phyloP scores from a whole-genome alignment of 345 rosid genomes.

The Xanthoceras sorbifolium region DNA sequence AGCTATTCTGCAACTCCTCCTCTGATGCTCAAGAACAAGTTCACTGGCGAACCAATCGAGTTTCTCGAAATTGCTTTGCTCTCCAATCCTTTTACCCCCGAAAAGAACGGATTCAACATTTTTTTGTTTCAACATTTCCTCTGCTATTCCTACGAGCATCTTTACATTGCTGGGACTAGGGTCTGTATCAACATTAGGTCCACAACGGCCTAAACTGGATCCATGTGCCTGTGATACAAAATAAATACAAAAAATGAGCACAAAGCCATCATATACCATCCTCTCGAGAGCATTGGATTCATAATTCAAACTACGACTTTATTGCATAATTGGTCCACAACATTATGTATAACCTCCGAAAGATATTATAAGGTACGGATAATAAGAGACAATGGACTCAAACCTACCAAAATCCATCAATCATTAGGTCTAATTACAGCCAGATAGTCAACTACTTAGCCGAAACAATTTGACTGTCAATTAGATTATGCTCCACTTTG shows the following conservation, averaged over 20 bases:
- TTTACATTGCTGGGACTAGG: conserved; percentile 70
- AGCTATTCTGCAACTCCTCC: conserved; percentile 88
- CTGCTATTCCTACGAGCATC: conserved; percentile 68
- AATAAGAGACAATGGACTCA: neutral
- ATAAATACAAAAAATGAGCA: conserved; percentile 1
- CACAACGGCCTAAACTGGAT: conserved; percentile 65
- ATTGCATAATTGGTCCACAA: conserved; percentile 1
- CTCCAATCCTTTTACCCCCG: conserved; percentile 80
- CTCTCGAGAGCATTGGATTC: neutral
- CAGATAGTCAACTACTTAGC: neutral
- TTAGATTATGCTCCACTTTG: neutral
- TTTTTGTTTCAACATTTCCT: conserved; percentile 95
- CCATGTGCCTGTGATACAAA: conserved; percentile 68
- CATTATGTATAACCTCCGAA: neutral
- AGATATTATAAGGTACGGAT: neutral
- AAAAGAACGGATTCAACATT: conserved; percentile 90
- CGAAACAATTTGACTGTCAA: conserved; percentile 1
- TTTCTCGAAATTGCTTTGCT: conserved; percentile 75
- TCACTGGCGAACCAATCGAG: conserved; percentile 88
- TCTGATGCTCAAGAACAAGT: conserved; percentile 88
- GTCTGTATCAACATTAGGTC: conserved; percentile 69
- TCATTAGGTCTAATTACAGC: conserved; percentile 2
- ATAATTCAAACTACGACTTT: neutral
- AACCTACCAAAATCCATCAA: conserved; percentile 4
- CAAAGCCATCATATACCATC: neutral